Conservation (phyloP, 2,329 filamentous ascomycete species). For the Fusarium austroafricanum region DNA sequence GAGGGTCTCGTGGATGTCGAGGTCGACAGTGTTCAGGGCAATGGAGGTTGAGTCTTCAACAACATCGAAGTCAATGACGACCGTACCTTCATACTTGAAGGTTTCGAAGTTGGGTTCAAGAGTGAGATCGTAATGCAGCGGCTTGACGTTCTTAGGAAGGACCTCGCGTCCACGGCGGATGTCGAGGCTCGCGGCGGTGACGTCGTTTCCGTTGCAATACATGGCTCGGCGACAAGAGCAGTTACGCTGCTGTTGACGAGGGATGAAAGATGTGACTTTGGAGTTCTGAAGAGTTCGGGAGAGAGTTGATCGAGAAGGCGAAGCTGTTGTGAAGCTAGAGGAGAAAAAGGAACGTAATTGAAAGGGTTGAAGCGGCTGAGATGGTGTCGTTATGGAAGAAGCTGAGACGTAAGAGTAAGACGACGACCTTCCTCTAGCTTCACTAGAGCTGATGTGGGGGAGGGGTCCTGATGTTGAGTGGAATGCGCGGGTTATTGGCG, state of each 20-base stretch:
- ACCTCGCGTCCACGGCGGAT: constrained; percentile 72
- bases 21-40: constrained; percentile 86
- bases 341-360: constrained; percentile 10
- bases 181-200: constrained; percentile 42
- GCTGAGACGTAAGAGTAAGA: constrained; percentile 24
- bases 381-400: constrained; percentile 10
- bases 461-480: constrained; percentile 39
- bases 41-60: constrained; percentile 85
- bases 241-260: constrained; percentile 41
- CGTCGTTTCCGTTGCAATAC: constrained; percentile 45
- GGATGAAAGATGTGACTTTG: constrained; percentile 15
- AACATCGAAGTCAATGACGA: constrained; percentile 88
- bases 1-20: constrained; percentile 79
- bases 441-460: constrained; percentile 40
- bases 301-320: background rate
- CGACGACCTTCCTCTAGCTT: constrained; percentile 19
- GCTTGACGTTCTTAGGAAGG: constrained; percentile 90
- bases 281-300: constrained; percentile 3
- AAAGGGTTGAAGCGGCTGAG: background rate
- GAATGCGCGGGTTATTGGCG: constrained; percentile 40
- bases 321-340: constrained; percentile 10
- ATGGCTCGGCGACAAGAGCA: constrained; percentile 48
- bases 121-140: constrained; percentile 90
- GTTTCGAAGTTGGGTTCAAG: constrained; percentile 91
- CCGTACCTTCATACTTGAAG: constrained; percentile 86